Evolutionary conservation across 257 asterid genomes (phyloP).

Genomic region (Nicotiana otophora): DNA sequence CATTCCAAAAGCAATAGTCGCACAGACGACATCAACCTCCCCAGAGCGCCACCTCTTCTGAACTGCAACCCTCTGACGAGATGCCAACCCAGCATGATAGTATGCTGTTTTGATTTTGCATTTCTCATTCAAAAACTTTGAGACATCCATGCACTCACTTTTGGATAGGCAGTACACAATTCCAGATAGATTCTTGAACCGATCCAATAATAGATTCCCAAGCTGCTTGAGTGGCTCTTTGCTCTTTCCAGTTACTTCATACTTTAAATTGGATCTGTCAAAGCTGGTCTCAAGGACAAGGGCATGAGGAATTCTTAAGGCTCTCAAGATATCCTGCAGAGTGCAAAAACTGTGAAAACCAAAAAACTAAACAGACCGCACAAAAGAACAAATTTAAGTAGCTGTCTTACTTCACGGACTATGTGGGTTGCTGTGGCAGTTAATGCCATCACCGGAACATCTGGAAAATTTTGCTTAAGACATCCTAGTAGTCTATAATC

Average conservation of each 20-base stretch:
- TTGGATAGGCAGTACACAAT: conserved; percentile 95
- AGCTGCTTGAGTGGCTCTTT: conserved; percentile 91
- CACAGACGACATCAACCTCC: conserved; percentile 85
- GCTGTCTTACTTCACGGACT: conserved; percentile 72
- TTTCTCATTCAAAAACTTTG: conserved; percentile 69
- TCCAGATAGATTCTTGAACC: conserved; percentile 68
- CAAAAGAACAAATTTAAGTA: conserved; percentile 1
- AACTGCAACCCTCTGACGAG: conserved; percentile 78
- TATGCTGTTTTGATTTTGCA: conserved; percentile 68
- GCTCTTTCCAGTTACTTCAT: conserved; percentile 72
- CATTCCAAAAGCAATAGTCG: conserved; percentile 99
- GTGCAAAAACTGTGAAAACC: conserved; percentile 11
- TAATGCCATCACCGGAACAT: conserved; percentile 91
- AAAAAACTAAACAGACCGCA: not conserved
- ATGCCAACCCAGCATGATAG: conserved; percentile 94
- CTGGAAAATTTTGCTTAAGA: conserved; percentile 86
- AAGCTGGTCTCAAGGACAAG: conserved; percentile 82
- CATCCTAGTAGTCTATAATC: conserved; percentile 91
- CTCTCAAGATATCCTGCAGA: conserved; percentile 68
- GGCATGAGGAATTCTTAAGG: conserved; percentile 77
- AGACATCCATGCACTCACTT: conserved; percentile 81
- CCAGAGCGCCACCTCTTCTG: conserved; percentile 90
- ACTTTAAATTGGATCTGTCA: conserved; percentile 90
- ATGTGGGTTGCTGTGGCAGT: conserved; percentile 90
- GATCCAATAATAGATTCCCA: conserved; percentile 58